Base-by-base conservation (phyloP, 129 eudicot species). In the Helianthus tuberosus region DNA sequence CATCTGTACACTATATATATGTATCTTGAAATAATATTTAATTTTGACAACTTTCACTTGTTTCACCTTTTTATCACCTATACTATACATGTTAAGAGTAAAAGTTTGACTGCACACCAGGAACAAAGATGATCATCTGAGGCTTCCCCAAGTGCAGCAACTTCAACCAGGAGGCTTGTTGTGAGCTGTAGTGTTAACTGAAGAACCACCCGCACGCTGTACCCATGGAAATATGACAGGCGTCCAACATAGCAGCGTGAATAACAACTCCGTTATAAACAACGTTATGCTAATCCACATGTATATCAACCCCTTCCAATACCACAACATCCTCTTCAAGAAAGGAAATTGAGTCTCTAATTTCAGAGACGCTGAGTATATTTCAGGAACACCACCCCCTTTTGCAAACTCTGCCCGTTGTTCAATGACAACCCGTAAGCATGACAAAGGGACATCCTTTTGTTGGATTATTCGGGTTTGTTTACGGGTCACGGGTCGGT, bases 341-440 rank as follows among this genome's bases (percentile, higher is more conserved):
- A 90, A 79, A 53, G 98, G 98, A 83, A 84, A 93, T 71, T 80
- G 86, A 0, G 98, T 84, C 71, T 90, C 86, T 12, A 94, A 69
- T 25, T 64, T 71, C 48, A 94, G 11, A 77, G 85, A 79, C 15
- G 96, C 97, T 8, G 75, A 74, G 80, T 90, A 90, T 61, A 94
- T 62, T 85, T 94, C 93, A 3, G 98, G 98, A 20, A 94, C 62
- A 25, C 98, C 98, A 23, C 80, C 96, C 27, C 89, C 86, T 17
- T 77, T 70, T 11, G 57, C 75, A 67, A 77, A 94, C 70, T 94
- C 89, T 15, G 97, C 97, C 51, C 97, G 86, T 68, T 83, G 97
- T 64, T 94, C 97, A 29, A 94, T 71, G 2, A 77, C 82, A 27
- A 94, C 93, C 80, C 86, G 81, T 43, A 86, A 71, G 83, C 86